Conservation (phyloP, 164 flowering plant species). For the Annona squamosa region DNA sequence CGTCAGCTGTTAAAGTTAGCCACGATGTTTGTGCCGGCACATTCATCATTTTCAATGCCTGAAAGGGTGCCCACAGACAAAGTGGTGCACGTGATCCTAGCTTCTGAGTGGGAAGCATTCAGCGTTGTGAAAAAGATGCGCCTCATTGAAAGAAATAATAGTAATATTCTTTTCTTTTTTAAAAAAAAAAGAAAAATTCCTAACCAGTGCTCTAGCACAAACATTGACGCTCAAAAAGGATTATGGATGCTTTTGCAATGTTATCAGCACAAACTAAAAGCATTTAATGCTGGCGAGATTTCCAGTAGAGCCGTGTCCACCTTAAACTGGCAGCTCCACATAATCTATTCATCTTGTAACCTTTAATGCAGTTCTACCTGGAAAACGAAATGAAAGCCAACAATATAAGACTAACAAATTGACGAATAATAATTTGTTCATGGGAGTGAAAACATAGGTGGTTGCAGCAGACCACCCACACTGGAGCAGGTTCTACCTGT, state of each 20-base stretch:
- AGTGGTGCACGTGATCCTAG: no score
- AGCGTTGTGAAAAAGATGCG: no score
- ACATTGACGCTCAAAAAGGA: not conserved
- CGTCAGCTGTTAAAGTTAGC: no score
- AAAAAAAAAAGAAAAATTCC: no score
- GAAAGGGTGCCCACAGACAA: no score
- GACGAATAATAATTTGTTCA: not conserved
- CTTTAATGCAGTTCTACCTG: not conserved
- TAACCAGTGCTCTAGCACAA: no score
- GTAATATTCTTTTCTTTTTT: no score
- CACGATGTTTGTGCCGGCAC: no score
- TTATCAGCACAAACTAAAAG: not conserved
- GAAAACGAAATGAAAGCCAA: not conserved
- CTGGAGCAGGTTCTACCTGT: slow-evolving; percentile 21
- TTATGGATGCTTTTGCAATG: not conserved
- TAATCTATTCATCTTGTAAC: not conserved
- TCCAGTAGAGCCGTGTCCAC: not conserved
- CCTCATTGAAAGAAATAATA: no score
- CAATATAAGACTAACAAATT: not conserved
- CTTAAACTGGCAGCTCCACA: not conserved
- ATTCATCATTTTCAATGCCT: no score
- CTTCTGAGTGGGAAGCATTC: no score
- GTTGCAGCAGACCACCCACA: slow-evolving; percentile 5
- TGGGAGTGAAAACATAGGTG: not conserved
- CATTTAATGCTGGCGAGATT: not conserved